Base-by-base conservation (phyloP, 768 basidiomycete species). In the Galerina sulciceps region DNA sequence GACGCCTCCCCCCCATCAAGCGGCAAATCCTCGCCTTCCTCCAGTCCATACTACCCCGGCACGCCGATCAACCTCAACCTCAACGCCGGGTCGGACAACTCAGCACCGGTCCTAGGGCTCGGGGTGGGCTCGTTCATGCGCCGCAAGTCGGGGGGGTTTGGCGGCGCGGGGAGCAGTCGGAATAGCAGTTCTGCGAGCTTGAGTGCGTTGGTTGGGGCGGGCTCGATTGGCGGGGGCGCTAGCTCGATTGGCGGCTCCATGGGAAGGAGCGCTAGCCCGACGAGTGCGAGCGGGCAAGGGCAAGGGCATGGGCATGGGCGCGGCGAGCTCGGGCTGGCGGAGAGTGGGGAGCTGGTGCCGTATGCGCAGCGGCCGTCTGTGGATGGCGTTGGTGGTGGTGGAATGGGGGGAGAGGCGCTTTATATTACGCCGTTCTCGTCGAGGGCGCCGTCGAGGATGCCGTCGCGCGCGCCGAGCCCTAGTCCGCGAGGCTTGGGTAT, bases 371-470 rank as follows among this genome's bases (percentile, higher is more conserved):
- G 56, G 58, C 23, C 42, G 51, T 44, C 48, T 38, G 55, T 17
- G 22, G 58, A 60, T n/a, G 55, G n/a, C 14, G 73, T 60, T 76
- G 77, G 43, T 74, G n/a, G n/a, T n/a, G n/a, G 76, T n/a, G 18
- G 61, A 53, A 67, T 75, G 64, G 75, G 76, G 59, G 71, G 75
- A 34, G 72, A 71, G 44, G 75, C 75, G 31, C 78, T 76, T 15
- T 79, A 77, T 62, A 77, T 76, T 4, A 77, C 76, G 18, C 80
- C 80, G 43, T 80, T 75, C 57, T 64, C 76, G 6, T 77, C 73
- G 31, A 66, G 67, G 43, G 60, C 72, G 13, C 72, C 76, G 8
- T 75, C 77, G 22, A 66, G 75, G 47, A 62, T 69, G 34, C 73
- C 75, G n/a, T 73, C 74, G 40, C 64, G 74, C 20, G 69, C 69